These are phyloP conservation scores for Xylaria arbuscula DNA, from an alignment of 2,329 filamentous ascomycete species.

Conservation along the genomic window DNA sequence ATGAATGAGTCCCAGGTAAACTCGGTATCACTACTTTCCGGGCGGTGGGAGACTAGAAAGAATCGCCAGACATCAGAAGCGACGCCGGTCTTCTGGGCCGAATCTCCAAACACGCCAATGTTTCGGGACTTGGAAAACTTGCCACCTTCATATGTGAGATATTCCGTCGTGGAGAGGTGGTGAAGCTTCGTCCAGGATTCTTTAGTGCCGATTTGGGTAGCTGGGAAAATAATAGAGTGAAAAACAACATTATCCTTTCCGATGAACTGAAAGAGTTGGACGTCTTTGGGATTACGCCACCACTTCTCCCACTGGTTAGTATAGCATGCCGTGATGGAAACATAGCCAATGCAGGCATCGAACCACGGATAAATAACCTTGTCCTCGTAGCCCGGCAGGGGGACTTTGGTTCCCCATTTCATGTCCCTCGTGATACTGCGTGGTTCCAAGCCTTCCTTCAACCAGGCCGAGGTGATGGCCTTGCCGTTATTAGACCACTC, in stretches of 20 bases:
- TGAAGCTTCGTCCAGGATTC: conserved; percentile 34
- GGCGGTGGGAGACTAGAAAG: conserved; percentile 30
- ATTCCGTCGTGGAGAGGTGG: conserved; percentile 36
- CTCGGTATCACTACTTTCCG: conserved; percentile 31
- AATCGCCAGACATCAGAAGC: conserved; percentile 36
- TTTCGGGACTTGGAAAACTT: conserved; percentile 36
- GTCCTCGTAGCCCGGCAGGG: conserved; percentile 31
- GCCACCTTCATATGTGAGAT: conserved; percentile 34
- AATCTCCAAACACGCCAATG: conserved; percentile 35
- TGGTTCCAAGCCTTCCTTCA: conserved; percentile 34
- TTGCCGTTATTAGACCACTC: conserved; percentile 34
- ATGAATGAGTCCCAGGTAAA: conserved; percentile 36
- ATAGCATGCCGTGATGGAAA: conserved; percentile 36
- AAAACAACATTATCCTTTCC: conserved; percentile 37
- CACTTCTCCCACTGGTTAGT: conserved; percentile 37
- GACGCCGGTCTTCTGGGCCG: conserved; percentile 33
- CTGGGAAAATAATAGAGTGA: conserved; percentile 35
- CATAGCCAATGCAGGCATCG: conserved; percentile 35
- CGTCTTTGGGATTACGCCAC: conserved; percentile 36
- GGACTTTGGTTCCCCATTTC: conserved; percentile 34
- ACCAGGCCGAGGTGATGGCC: conserved; percentile 35
- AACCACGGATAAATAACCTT: conserved; percentile 37
- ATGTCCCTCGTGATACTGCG: conserved; percentile 35
- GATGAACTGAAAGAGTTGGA: conserved; percentile 37
- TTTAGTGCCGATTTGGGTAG: conserved; percentile 34